A percentile compares a stretch with the other conserved stretches of the same genome.
Conservation (phyloP, 441 rosid genomes). For the Omphalea diandra region DNA sequence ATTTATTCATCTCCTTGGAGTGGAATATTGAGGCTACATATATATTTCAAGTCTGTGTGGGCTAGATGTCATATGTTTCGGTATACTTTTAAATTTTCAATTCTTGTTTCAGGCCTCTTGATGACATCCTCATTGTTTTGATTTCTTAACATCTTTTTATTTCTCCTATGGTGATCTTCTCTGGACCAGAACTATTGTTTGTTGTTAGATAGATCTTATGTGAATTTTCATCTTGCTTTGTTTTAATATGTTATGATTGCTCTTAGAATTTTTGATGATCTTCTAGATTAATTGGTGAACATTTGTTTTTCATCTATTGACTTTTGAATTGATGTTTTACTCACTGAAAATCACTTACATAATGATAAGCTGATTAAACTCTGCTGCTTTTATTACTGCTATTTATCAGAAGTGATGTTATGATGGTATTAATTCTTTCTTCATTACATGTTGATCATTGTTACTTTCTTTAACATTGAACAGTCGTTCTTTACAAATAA, state of each 20-base stretch:
- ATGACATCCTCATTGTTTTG: background rate
- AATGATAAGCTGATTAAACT: background rate
- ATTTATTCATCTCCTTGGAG: background rate
- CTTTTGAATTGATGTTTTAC: background rate
- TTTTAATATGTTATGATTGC: background rate
- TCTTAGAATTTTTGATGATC: background rate
- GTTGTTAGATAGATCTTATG: background rate
- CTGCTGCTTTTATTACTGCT: background rate
- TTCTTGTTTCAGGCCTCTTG: background rate
- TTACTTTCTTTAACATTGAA: background rate
- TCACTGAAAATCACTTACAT: background rate
- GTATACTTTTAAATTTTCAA: background rate
- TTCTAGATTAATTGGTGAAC: background rate
- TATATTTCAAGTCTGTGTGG: background rate
- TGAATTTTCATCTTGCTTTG: background rate
- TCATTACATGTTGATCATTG: background rate
- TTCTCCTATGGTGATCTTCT: background rate
- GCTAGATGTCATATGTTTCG: constrained; percentile 1
- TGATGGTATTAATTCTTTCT: background rate
- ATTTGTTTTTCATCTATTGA: background rate
- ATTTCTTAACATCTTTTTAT: background rate
- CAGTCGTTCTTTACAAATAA: background rate
- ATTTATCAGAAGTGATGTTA: background rate
- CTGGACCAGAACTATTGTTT: background rate
- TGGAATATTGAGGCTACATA: background rate